Evolutionary conservation across 441 rosid species (phyloP).

Genomic region (Aleurites moluccanus): DNA sequence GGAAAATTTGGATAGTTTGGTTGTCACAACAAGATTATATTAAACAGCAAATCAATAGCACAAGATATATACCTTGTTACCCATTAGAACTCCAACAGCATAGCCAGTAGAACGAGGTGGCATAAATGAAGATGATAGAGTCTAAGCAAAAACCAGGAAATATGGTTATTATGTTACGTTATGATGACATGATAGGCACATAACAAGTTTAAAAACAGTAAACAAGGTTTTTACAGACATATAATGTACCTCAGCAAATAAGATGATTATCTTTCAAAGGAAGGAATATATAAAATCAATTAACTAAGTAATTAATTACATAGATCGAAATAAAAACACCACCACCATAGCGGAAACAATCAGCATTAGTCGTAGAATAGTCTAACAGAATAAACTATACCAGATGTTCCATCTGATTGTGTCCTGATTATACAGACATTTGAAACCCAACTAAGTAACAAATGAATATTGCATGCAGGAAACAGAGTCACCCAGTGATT

Average conservation of each 20-base stretch:
- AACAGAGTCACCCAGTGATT: background rate
- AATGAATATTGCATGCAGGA: background rate
- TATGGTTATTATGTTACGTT: slow-evolving; percentile 8
- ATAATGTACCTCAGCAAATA: background rate
- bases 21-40: background rate
- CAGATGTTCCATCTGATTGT: slow-evolving; percentile 5
- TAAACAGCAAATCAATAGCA: slow-evolving; percentile 10
- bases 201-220: slow-evolving; percentile 3
- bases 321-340: background rate
- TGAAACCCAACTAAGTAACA: background rate
- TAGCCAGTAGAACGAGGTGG: slow-evolving; percentile 45
- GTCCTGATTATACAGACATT: background rate
- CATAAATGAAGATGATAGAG: slow-evolving; percentile 55
- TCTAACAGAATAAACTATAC: background rate
- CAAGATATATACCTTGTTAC: slow-evolving; percentile 58
- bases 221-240: slow-evolving; percentile 1
- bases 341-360: background rate
- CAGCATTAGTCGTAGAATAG: background rate
- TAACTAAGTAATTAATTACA: background rate
- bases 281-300: background rate
- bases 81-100: slow-evolving; percentile 74
- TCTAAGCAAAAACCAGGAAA: slow-evolving; percentile 39
- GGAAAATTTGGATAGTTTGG: background rate
- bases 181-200: background rate
- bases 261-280: background rate